Base-by-base conservation (phyloP, 495 filamentous ascomycete species). In the Aspergillus sclerotiicarbonarius region DNA sequence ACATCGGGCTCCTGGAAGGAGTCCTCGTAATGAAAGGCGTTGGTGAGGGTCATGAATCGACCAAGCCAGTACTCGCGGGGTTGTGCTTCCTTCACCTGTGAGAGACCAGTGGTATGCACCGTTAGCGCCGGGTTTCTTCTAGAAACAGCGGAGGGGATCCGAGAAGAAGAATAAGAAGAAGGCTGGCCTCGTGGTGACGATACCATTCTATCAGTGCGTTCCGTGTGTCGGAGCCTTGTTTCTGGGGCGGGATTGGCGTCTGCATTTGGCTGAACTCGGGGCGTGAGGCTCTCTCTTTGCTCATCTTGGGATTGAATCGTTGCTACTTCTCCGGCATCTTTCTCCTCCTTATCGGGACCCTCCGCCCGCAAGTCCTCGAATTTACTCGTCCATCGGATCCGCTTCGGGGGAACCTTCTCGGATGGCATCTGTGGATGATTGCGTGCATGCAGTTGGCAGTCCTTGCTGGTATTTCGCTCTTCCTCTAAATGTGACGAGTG, bases 21-120 rank as follows among this genome's bases (percentile, higher is more conserved):
- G 12, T 76, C 66, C 54, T 82, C 77, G 63, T 68, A 77, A 41
- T 76, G 76, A 61, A 82, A 76, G 0, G 70, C 70, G 67, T 85
- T 82, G 31, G 76, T 73, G n/a, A 85, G 66, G 1, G 80, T 69
- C 25, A 74, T 62, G 61, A 84, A 82, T 8, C 84, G 81, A 13
- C 84, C 84, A 0, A 77, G 63, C 84, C 84, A 86, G 65, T 81
- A 85, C 8, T 58, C 57, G 10, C 16, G 59, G 47, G 63, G 62
- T 32, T 62, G 53, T 12, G 63, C 20, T 49, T 59, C 60, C 43
- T 51, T 39, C 25, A 68, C 62, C 59, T 67, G 60, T 10, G 45
- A 43, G n/a, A 53, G 37, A 3, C 16, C 29, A 21, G 16, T 19
- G 53, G 41, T 4, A 37, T 30, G 15, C n/a, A 20, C 20, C 15